Conservation (phyloP, 2,329 filamentous ascomycete species). For the Calonectria henricotiae region DNA sequence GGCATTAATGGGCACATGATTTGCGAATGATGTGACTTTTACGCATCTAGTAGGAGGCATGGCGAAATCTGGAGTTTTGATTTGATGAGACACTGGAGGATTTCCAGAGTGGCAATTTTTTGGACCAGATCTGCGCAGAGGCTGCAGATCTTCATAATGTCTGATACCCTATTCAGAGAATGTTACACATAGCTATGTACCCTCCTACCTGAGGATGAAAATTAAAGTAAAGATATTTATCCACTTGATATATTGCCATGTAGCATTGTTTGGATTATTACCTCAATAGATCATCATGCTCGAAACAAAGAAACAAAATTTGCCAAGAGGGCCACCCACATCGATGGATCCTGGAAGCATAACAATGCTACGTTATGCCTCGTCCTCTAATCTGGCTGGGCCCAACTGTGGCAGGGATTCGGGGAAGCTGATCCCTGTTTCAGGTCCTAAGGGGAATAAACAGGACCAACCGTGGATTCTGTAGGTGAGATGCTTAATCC, state of each 20-base stretch:
- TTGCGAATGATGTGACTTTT: constrained; percentile 36
- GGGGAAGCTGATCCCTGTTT: constrained; percentile 33
- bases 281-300: constrained; percentile 18
- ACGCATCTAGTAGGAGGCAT: constrained; percentile 21
- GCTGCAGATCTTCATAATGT: constrained; percentile 45
- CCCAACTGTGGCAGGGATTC: constrained; percentile 17
- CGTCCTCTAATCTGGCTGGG: constrained; percentile 30
- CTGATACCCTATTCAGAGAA: constrained; percentile 49
- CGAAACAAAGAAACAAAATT: constrained; percentile 16
- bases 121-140: constrained; percentile 37
- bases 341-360: constrained; percentile 21
- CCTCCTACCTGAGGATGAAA: constrained; percentile 34
- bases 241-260: not conserved
- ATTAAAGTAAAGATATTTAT: constrained; percentile 17
- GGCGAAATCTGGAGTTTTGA: constrained; percentile 45
- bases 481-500: constrained; percentile 18
- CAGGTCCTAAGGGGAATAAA: constrained; percentile 35
- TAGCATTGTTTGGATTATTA: constrained; percentile 8
- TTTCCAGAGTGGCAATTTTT: constrained; percentile 32
- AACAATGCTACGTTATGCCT: constrained; percentile 33
- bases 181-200: constrained; percentile 30
- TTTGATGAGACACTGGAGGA: constrained; percentile 16
- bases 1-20: constrained; percentile 32
- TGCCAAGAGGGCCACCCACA: not conserved
- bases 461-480: constrained; percentile 16